Evolutionary conservation across 148 eudicot genomes (phyloP).

Genomic region (Rhododendron williamsianum): DNA sequence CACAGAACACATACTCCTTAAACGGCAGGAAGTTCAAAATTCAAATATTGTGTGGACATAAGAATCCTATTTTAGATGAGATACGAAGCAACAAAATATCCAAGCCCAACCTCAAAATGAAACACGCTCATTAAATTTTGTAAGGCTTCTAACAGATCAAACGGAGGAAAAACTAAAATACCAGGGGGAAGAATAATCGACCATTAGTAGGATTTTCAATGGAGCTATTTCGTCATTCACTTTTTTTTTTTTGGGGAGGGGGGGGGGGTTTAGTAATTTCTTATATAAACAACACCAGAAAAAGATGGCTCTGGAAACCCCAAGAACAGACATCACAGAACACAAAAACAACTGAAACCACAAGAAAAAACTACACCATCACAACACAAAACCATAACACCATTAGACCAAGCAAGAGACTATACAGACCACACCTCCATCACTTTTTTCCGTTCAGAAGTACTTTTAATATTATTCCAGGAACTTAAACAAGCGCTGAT

Average conservation of each 20-base stretch:
- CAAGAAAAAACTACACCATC: background rate
- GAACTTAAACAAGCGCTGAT: background rate
- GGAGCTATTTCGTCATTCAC: background rate
- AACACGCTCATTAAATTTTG: background rate
- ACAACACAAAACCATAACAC: background rate
- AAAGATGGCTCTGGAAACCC: background rate
- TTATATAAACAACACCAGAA: background rate
- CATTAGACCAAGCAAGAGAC: background rate
- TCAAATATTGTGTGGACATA: background rate
- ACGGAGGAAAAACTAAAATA: background rate
- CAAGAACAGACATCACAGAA: background rate
- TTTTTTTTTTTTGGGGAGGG: too few relatives aligned
- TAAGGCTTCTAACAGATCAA: background rate
- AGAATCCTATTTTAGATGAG: background rate
- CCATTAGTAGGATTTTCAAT: background rate
- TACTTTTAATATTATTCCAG: background rate
- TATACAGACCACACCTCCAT: background rate
- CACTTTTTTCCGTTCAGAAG: background rate
- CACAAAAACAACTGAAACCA: background rate
- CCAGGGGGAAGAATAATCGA: background rate
- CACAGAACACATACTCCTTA: background rate
- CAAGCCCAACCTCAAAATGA: background rate
- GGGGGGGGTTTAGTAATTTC: too few relatives aligned
- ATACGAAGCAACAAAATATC: background rate
- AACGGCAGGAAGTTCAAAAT: background rate